phyloP scores from a whole-genome alignment of 352 stramenopile genomes.

The Pythium insidiosum region DNA sequence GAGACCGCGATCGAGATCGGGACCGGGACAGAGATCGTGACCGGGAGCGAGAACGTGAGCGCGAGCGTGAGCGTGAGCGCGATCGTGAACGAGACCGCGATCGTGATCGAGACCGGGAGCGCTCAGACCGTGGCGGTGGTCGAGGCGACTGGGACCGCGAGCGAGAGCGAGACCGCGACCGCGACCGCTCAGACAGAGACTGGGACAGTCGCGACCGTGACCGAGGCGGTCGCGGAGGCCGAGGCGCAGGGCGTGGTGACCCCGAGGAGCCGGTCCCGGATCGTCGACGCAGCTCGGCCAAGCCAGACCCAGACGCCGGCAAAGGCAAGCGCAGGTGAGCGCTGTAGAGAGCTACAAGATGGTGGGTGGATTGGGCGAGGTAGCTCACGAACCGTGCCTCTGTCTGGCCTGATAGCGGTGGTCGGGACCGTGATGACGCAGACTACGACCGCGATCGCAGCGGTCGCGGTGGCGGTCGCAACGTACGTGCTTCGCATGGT shows the following conservation, averaged over 20 bases:
- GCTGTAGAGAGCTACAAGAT: no score
- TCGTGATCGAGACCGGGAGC: conserved; percentile 17
- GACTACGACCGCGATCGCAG: conserved; percentile 35
- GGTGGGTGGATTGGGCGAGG: no score
- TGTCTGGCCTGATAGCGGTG: no score
- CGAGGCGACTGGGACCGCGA: conserved; percentile 17
- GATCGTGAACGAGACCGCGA: conserved; percentile 10
- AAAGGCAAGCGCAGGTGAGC: conserved; percentile 32
- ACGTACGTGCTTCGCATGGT: conserved; percentile 24
- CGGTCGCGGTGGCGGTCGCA: conserved; percentile 22
- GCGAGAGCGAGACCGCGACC: conserved; percentile 10
- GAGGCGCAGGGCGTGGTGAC: conserved; percentile 8
- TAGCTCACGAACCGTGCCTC: no score
- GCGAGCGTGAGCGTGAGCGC: conserved; percentile 2
- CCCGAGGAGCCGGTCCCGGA: conserved; percentile 23
- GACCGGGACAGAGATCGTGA: no score
- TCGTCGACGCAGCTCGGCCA: conserved; percentile 12
- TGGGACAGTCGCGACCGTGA: conserved; percentile 23
- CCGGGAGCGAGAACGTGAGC: neutral
- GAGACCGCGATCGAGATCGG: conserved; percentile 1
- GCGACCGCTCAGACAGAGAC: conserved; percentile 26
- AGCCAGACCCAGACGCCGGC: conserved; percentile 46
- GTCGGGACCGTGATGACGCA: conserved; percentile 43
- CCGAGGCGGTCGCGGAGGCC: conserved; percentile 9
- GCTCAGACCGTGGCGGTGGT: conserved; percentile 21